Conservation (phyloP, 257 asterid genomes). For the Gentiana straminea region DNA sequence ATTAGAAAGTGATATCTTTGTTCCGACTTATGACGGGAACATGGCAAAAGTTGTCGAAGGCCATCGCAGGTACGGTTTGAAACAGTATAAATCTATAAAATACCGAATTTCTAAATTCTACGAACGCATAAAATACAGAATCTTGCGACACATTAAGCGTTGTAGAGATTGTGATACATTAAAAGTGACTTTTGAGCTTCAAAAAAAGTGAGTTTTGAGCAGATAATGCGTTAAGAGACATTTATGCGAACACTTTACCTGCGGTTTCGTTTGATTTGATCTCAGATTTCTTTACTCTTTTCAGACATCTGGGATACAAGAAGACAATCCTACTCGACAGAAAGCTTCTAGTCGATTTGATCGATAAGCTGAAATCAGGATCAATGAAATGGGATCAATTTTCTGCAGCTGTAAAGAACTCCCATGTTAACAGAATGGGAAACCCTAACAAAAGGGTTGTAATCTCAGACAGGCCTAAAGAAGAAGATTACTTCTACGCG, state of each 20-base stretch:
- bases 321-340: conserved; percentile 75
- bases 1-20: conserved; percentile 82
- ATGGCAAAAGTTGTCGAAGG: conserved; percentile 99
- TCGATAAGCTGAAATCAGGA: conserved; percentile 54
- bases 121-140: too few relatives aligned
- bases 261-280: background rate
- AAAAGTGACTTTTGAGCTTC: background rate
- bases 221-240: too few relatives aligned
- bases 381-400: conserved; percentile 79
- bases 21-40: conserved; percentile 95
- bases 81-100: background rate
- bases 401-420: conserved; percentile 61
- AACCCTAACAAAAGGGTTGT: conserved; percentile 55
- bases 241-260: too few relatives aligned
- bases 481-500: conserved; percentile 93
- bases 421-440: conserved; percentile 78
- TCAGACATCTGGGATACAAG: conserved; percentile 85
- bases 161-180: too few relatives aligned
- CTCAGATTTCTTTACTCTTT: background rate
- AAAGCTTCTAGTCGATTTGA: conserved; percentile 54
- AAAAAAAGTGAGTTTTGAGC: background rate
- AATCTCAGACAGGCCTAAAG: conserved; percentile 88
- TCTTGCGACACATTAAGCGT: too few relatives aligned
- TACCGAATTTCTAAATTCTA: background rate
- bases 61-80: conserved; percentile 69